Evolutionary conservation across 768 basidiomycete species (phyloP), one percentile per base, ranked within the genome.

Genomic region (Phanerochaete sordida): DNA sequence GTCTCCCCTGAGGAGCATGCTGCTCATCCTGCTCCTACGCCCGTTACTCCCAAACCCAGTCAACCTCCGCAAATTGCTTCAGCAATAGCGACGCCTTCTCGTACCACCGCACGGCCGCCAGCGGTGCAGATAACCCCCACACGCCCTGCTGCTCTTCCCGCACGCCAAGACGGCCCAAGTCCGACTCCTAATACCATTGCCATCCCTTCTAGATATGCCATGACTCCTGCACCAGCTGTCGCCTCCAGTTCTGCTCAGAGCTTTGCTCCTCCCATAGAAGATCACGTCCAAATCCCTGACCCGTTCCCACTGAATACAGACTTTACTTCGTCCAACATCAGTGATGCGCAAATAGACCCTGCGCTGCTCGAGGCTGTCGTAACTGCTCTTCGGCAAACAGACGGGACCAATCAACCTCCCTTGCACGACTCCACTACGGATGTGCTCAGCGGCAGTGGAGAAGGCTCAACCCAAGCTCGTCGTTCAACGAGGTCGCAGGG

Each of bases 351-450:
- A 30, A 64, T 64, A 21, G 62, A 64, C 39, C 62, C 62, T 28
- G 62, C 62, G 2, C 56, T 64, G n/a, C 47, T 64, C 2, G 35
- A 64, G 33, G 62, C 62, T 19, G 59, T 64, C 15, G 62, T 64
- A 21, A 60, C 62, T 26, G 62, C 59, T 3, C 44, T 64, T 3
- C 62, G 52, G 2, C 58, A 63, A 33, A 47, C 43, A 9, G 56
- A 62, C 16, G 45, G 58, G 23, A 8, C 37, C 49, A 50, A 39
- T 21, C 56, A 33, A 45, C 26, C 7, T 9, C 56, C 16, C 6
- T 12, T 21, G 23, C 11, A 31, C 13, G 27, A 53, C 3, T 3
- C 50, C 13, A 9, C 27, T 13, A 23, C 15, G 28, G 4, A 28
- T 16, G 58, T 16, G 12, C 44, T 21, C 11, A 27, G 45, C 30